These are phyloP conservation scores for Neofusicoccum parvum DNA, from an alignment of 2,329 filamentous ascomycete genomes.

Conservation along the genomic window DNA sequence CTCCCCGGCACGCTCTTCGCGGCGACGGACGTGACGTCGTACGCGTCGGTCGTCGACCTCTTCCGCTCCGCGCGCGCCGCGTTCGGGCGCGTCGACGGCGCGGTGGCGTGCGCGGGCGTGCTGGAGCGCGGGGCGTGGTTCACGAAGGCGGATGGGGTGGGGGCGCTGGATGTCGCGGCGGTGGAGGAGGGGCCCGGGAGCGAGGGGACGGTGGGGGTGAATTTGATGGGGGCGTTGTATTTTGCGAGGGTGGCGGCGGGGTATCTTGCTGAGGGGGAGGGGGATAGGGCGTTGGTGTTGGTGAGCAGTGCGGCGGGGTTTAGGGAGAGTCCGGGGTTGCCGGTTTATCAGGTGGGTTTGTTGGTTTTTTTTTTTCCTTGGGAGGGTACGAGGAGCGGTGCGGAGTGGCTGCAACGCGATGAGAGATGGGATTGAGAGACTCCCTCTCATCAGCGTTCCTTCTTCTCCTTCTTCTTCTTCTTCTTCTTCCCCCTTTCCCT, in stretches of 20 bases:
- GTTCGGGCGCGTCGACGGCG: slow-evolving; percentile 53
- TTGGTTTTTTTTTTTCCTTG: neutral
- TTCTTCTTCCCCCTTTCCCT: neutral
- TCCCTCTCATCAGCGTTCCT: no score
- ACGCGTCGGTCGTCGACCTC: slow-evolving; percentile 49
- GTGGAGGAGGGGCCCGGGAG: slow-evolving; percentile 29
- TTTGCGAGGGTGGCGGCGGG: slow-evolving; percentile 54
- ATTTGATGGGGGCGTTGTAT: slow-evolving; percentile 50
- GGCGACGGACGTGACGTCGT: slow-evolving; percentile 49
- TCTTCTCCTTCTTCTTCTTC: neutral
- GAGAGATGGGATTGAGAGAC: no score
- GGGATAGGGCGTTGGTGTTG: neutral
- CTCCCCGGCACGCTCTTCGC: slow-evolving; percentile 39
- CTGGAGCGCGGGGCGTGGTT: slow-evolving; percentile 50
- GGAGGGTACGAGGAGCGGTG: no score
- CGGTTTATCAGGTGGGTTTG: slow-evolving; percentile 22
- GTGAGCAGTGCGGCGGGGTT: slow-evolving; percentile 18
- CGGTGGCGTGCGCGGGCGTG: slow-evolving; percentile 52
- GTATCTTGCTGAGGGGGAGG: slow-evolving; percentile 38
- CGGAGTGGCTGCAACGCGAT: no score
- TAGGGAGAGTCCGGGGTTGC: slow-evolving; percentile 15
- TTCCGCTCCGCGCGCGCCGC: slow-evolving; percentile 50
- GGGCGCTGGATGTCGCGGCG: slow-evolving; percentile 44
- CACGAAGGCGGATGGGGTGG: slow-evolving; percentile 32
- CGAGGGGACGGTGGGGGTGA: slow-evolving; percentile 46